phyloP scores from a whole-genome alignment of 2,329 filamentous ascomycete genomes.

The Ceratocystis cacaofunesta region DNA sequence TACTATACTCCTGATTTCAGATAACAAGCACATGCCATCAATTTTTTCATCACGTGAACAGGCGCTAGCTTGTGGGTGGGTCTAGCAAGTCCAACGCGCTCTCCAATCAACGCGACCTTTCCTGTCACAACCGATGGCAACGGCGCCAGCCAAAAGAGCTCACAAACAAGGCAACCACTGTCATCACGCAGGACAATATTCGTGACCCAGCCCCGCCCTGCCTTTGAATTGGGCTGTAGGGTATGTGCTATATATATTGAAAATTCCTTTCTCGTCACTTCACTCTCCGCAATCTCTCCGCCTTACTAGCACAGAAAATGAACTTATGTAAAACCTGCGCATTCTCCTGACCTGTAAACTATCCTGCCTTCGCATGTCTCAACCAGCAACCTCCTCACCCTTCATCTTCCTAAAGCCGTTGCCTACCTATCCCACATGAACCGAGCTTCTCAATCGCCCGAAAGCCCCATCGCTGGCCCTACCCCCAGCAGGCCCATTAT shows the following conservation, averaged over 20 bases:
- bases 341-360: not conserved
- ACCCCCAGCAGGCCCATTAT: slow-evolving; percentile 35
- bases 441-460: slow-evolving; percentile 4
- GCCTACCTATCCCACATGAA: not conserved
- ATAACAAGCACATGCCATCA: not conserved
- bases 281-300: not conserved
- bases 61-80: not conserved
- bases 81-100: not conserved
- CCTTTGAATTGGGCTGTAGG: not conserved
- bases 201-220: not conserved
- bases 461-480: not conserved
- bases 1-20: not conserved
- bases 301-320: not conserved
- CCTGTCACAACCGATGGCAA: not conserved
- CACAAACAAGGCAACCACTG: not conserved
- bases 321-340: not conserved
- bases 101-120: not conserved
- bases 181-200: not conserved
- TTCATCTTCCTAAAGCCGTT: not conserved
- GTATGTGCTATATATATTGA: not conserved
- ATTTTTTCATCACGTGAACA: not conserved
- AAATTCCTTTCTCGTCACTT: not conserved
- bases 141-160: not conserved
- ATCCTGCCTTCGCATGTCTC: not conserved
- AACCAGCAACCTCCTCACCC: not conserved